Evolutionary conservation across 169 alveolate species (phyloP).

Genomic region (Cryptosporidium ryanae): DNA sequence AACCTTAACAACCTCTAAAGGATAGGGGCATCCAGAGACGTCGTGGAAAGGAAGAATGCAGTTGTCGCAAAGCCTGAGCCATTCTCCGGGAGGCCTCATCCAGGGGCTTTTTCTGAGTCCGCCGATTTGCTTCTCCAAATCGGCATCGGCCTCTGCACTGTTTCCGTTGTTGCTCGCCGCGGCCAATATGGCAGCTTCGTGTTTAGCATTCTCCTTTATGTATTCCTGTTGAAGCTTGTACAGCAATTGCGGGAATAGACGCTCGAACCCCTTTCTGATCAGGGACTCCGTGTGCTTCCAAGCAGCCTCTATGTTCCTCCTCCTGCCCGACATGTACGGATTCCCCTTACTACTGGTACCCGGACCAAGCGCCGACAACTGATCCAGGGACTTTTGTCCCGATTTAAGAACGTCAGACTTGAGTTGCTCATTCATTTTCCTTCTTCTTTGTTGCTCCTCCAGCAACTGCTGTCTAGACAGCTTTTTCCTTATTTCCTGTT

Average conservation of each 20-base stretch:
- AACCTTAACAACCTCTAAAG: conserved; percentile 68
- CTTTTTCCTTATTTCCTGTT: conserved; percentile 86
- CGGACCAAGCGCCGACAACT: conserved; percentile 22
- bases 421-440: conserved; percentile 71
- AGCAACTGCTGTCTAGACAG: conserved; percentile 86
- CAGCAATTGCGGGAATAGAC: conserved; percentile 49
- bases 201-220: conserved; percentile 64
- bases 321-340: conserved; percentile 62
- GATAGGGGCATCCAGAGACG: conserved; percentile 72
- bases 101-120: conserved; percentile 67
- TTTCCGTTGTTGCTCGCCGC: conserved; percentile 35
- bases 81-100: conserved; percentile 75
- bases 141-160: conserved; percentile 45
- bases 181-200: conserved; percentile 69
- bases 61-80: conserved; percentile 69
- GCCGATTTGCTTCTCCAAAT: conserved; percentile 51
- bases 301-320: conserved; percentile 68
- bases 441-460: conserved; percentile 65
- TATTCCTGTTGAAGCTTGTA: conserved; percentile 65
- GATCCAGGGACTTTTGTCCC: conserved; percentile 52
- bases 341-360: conserved; percentile 8
- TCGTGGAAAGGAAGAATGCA: conserved; percentile 70
- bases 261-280: conserved; percentile 61
- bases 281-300: conserved; percentile 62
- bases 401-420: conserved; percentile 72